phyloP scores from a whole-genome alignment of 1,139 yeast species.

The Pneumocystis sp. region DNA sequence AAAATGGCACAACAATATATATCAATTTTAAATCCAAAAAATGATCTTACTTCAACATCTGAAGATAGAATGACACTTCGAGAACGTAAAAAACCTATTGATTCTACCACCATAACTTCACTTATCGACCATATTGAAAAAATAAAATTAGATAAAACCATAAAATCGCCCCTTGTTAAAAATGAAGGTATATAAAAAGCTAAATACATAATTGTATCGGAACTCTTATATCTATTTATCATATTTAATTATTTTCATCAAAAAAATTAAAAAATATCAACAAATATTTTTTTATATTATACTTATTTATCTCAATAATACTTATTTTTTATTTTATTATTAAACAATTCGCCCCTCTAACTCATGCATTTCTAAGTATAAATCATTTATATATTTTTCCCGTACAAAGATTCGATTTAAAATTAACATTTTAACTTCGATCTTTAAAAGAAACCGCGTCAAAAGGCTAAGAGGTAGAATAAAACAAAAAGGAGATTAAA shows the following conservation, averaged over 20 bases:
- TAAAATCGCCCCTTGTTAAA: background rate
- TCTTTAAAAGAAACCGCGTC: background rate
- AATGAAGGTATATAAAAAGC: background rate
- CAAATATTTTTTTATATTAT: background rate
- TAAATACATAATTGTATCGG: background rate
- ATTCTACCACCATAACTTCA: background rate
- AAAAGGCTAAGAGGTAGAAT: background rate
- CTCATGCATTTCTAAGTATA: too few relatives aligned
- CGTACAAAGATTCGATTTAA: background rate
- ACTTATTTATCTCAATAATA: background rate
- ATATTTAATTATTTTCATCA: background rate
- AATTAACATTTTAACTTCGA: background rate
- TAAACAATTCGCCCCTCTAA: too few relatives aligned
- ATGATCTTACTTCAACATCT: background rate
- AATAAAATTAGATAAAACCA: background rate
- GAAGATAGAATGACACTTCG: slow-evolving; percentile 8
- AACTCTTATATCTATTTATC: background rate
- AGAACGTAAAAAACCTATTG: slow-evolving; percentile 3
- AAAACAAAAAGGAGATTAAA: background rate
- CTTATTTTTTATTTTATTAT: too few relatives aligned
- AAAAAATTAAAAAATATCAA: background rate
- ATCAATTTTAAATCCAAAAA: background rate
- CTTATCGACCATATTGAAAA: background rate
- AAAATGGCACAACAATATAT: background rate
- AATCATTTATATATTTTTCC: too few relatives aligned